A percentile compares a stretch with the other conserved stretches of the same genome.
Conservation (phyloP, 495 filamentous ascomycete species). For the Emericellopsis terricola region DNA sequence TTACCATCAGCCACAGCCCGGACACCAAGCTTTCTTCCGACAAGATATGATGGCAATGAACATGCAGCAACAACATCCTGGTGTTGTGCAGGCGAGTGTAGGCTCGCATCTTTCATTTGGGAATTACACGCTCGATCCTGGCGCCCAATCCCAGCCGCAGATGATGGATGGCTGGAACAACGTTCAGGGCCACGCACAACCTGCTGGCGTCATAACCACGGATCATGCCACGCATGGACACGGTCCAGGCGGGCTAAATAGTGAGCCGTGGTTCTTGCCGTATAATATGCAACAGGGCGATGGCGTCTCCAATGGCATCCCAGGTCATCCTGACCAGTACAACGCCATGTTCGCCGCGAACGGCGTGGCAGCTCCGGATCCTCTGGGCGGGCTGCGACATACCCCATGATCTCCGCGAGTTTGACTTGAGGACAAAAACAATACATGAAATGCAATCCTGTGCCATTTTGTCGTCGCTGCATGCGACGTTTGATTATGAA, state of each 20-base stretch:
- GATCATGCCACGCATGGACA: background rate
- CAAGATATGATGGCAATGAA: constrained; percentile 23
- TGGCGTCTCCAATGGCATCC: background rate
- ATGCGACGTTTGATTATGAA: no score
- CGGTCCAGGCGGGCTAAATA: background rate
- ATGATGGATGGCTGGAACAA: constrained; percentile 3
- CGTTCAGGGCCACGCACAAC: background rate
- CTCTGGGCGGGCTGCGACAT: background rate
- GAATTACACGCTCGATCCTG: constrained; percentile 47
- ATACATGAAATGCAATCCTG: no score
- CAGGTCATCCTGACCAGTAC: background rate
- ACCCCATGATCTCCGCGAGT: no score
- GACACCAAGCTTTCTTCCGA: constrained; percentile 23
- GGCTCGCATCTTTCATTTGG: constrained; percentile 67
- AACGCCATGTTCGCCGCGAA: background rate
- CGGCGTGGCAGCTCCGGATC: background rate
- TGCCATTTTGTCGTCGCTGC: no score
- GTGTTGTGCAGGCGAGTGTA: constrained; percentile 33
- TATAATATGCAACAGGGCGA: background rate
- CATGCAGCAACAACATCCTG: constrained; percentile 19
- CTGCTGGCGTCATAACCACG: background rate
- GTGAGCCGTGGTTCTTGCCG: background rate
- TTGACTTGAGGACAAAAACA: background rate
- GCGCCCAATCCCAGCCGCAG: constrained; percentile 1
- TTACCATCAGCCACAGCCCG: constrained; percentile 16